Conservation (phyloP, 1,284 basidiomycete genomes). For the Tylopilus sp. region DNA sequence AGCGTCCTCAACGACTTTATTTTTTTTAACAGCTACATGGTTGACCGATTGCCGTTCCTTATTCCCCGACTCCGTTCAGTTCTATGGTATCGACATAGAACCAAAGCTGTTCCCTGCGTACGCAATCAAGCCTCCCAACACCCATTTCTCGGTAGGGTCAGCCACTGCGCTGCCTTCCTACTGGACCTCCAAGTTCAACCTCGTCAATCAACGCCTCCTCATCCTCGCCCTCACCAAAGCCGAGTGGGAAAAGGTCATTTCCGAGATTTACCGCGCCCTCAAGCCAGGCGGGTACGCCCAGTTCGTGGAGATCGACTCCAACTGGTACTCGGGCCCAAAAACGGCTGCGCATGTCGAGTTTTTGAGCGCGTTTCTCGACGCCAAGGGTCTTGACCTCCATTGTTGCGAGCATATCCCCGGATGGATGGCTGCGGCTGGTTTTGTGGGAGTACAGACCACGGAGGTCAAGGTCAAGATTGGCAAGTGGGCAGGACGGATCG, state of each 20-base stretch:
- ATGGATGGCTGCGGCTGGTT: conserved; percentile 11
- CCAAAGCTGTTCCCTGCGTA: conserved; percentile 16
- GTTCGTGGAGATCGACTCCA: conserved; percentile 26
- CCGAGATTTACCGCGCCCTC: conserved; percentile 31
- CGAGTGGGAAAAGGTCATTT: conserved; percentile 21
- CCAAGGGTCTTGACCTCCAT: conserved; percentile 6
- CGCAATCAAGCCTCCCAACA: conserved; percentile 8
- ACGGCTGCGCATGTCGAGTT: conserved; percentile 11
- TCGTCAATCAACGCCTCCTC: conserved; percentile 33
- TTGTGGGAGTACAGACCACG: conserved; percentile 6
- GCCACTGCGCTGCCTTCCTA: conserved; percentile 15
- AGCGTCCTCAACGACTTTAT: not conserved
- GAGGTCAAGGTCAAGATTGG: conserved; percentile 8
- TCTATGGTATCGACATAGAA: conserved; percentile 26
- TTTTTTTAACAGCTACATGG: conserved; percentile 18
- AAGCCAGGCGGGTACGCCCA: conserved; percentile 31
- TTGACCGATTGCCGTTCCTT: conserved; percentile 15
- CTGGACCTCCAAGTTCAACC: conserved; percentile 26
- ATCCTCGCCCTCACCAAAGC: conserved; percentile 20
- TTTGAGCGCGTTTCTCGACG: conserved; percentile 10
- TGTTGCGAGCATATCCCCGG: conserved; percentile 17
- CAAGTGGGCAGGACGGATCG: conserved; percentile 13
- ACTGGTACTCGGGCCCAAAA: conserved; percentile 16
- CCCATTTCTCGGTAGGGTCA: conserved; percentile 15
- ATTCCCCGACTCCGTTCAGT: conserved; percentile 13